phyloP scores from a whole-genome alignment of 176 grass and related monocot genomes.

The Oryza rufipogon region DNA sequence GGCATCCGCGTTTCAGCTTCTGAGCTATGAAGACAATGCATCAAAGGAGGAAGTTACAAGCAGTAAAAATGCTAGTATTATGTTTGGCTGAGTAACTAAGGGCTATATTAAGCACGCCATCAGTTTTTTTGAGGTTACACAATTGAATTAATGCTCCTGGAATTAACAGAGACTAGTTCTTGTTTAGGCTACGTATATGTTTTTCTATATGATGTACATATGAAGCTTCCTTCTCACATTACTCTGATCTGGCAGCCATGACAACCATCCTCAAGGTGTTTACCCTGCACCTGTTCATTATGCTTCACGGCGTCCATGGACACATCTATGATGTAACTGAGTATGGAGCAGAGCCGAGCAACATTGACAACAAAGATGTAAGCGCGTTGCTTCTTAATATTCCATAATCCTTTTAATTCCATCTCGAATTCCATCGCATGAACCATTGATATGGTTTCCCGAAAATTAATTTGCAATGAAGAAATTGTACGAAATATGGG shows the following conservation, averaged over 20 bases:
- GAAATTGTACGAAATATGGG: no score
- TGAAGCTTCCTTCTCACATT: background rate
- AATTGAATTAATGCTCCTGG: background rate
- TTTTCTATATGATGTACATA: slow-evolving; percentile 15
- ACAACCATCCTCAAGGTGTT: background rate
- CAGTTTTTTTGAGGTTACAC: slow-evolving; percentile 12
- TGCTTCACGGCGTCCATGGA: background rate
- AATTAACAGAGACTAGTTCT: background rate
- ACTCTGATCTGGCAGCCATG: background rate
- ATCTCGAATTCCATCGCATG: no score
- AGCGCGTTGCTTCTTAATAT: background rate
- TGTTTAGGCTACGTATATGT: background rate
- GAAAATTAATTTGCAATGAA: no score
- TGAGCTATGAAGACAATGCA: background rate
- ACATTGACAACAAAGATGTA: slow-evolving; percentile 43
- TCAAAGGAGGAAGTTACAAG: background rate
- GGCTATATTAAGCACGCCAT: background rate
- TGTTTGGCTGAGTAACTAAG: background rate
- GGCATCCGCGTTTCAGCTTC: no score
- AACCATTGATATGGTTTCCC: no score
- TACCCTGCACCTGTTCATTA: background rate
- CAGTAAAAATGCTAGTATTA: background rate
- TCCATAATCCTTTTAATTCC: background rate
- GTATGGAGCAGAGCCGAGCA: slow-evolving; percentile 45
- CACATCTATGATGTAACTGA: slow-evolving; percentile 31